Conservation (phyloP, 768 basidiomycete species). For the Psilocybe azurescens region DNA sequence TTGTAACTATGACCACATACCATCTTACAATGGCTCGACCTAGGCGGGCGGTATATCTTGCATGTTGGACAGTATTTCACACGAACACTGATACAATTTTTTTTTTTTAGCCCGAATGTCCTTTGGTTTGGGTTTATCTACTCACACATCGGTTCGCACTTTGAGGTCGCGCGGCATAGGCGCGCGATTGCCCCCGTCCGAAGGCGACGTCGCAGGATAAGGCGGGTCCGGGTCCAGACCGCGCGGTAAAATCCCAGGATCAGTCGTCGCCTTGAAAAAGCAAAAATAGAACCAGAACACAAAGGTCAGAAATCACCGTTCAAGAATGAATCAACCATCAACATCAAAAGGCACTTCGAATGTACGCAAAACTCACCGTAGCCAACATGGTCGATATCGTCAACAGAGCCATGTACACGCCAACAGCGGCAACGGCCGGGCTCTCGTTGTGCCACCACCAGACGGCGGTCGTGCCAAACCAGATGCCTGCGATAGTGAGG, state of each 20-base stretch:
- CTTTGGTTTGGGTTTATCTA: slow-evolving; percentile 11
- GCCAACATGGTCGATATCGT: slow-evolving; percentile 78
- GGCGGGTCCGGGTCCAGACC: slow-evolving; percentile 88
- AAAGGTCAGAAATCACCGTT: slow-evolving; percentile 8
- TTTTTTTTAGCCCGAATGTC: no score
- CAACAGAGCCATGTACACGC: slow-evolving; percentile 58
- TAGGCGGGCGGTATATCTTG: slow-evolving; percentile 88
- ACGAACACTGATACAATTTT: slow-evolving; percentile 63
- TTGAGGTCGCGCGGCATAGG: slow-evolving; percentile 85
- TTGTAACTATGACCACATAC: slow-evolving; percentile 43
- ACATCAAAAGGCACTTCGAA: no score
- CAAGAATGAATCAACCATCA: background rate
- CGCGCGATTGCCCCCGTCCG: slow-evolving; percentile 62
- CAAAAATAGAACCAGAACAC: background rate
- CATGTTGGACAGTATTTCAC: slow-evolving; percentile 96
- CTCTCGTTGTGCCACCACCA: slow-evolving; percentile 90
- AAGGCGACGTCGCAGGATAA: slow-evolving; percentile 63
- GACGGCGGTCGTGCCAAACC: slow-evolving; percentile 87
- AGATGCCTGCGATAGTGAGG: slow-evolving; percentile 74
- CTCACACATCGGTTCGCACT: slow-evolving; percentile 79
- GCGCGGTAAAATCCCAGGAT: slow-evolving; percentile 91
- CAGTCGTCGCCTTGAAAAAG: slow-evolving; percentile 64
- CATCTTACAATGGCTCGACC: slow-evolving; percentile 96
- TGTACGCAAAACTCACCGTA: slow-evolving; percentile 56
- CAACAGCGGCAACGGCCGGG: slow-evolving; percentile 65